Conservation (phyloP, 2,329 filamentous ascomycete genomes). For the Ceratocystis destructans region DNA sequence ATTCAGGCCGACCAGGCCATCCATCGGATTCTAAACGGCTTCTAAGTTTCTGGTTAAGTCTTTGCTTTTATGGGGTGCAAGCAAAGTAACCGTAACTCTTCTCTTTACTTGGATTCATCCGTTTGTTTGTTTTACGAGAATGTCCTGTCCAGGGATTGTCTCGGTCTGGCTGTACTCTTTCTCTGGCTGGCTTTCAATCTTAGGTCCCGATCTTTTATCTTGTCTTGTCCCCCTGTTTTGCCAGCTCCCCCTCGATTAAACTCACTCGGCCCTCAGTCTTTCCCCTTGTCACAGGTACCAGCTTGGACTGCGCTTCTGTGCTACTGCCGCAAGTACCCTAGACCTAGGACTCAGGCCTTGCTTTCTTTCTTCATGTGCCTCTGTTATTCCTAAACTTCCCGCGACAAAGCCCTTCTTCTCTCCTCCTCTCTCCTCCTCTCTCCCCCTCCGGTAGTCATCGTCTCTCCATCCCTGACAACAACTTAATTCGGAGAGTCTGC, state of each 20-base stretch:
- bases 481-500: not conserved
- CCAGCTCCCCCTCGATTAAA: not conserved
- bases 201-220: not conserved
- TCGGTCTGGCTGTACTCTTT: not conserved
- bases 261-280: not conserved
- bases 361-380: not conserved
- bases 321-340: not conserved
- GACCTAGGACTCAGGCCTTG: not conserved
- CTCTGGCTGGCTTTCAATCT: not conserved
- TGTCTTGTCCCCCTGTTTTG: not conserved
- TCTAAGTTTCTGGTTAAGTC: not conserved
- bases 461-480: no score
- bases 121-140: no score
- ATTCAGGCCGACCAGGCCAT: not conserved
- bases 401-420: not conserved
- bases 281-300: not conserved
- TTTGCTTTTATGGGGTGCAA: not conserved
- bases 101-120: no score
- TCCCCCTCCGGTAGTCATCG: not conserved
- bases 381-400: constrained; percentile 4
- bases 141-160: no score
- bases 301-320: not conserved
- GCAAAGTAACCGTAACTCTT: no score
- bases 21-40: not conserved
- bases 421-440: not conserved